Evolutionary conservation across 2,329 filamentous ascomycete species (phyloP), one percentile per base, ranked within the genome.

Genomic region (Hawksworthiomyces lignivorus): DNA sequence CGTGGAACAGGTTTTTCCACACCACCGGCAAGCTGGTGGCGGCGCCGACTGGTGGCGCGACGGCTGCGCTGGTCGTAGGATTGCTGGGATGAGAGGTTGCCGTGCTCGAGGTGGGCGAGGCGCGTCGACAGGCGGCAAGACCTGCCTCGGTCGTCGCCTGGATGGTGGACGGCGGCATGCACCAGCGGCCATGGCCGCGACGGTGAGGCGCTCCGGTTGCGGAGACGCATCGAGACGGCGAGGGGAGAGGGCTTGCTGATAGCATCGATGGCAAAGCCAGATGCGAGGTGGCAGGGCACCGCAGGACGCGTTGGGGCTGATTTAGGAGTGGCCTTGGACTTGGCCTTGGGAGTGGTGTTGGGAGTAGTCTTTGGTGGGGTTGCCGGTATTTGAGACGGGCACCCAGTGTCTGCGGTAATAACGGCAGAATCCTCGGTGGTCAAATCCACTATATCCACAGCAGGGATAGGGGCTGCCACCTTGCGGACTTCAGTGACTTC

Each of bases 11-110:
- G 27, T 8, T 46, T 46, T 14, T 40, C 31, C 30, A 43, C 28
- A 28, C 34, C 36, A 9, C 59, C 65, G 35, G 47, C 46, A 36
- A 62, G 61, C 43, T 61, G 57, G 48, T 53, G 50, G 17, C 47
- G 56, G 51, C 46, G 29, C 54, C 46, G 29, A 18, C 55, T 59
- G 60, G 50, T 61, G 54, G 50, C 63, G 61, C 48, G 59, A 56
- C 39, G 62, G 56, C 33, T 45, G 43, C 26, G 46, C 41, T 29
- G 34, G 14, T 24, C 28, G 32, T 21, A 26, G 32, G 20, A 15
- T 17, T 33, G 15, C 17, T 14, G n/a, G 9, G 32, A 15, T 2
- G 26, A 24, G 18, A 29, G 32, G 26, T 30, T n/a, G n/a, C n/a
- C n/a, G n/a, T n/a, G n/a, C n/a, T n/a, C n/a, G n/a, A n/a, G n/a